Base-by-base conservation (phyloP, 257 asterid species). In the Cruciata laevipes region DNA sequence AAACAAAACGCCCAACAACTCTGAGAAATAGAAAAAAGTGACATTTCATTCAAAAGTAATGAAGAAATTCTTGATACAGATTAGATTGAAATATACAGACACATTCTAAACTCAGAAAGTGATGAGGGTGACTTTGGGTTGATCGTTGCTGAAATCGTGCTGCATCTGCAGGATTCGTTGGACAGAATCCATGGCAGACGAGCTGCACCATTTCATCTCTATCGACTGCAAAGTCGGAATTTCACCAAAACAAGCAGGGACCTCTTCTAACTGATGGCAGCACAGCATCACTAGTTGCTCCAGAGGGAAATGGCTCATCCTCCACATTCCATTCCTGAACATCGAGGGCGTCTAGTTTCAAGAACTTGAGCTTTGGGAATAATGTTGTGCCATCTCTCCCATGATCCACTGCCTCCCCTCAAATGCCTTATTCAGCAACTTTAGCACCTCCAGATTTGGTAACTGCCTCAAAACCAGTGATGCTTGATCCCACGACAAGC, bases 181-280 rank as follows among this genome's bases (percentile, higher is more conserved):
- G 24, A 32, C 63, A 44, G 69, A 70, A 3, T 47, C 47, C 32
- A 35, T 30, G 47, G 66, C 62, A n/a, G 68, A 47, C 27, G 21
- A 13, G 18, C 69, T 57, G 16, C 74, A 70, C 32, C 69, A 57
- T 49, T 61, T 70, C 63, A 62, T 31, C 32, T 70, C 74, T 21
- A 70, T 62, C 38, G 64, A 61, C 59, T 70, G 57, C 12, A 70
- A 51, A 32, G 61, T 47, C 20, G 25, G 14, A 32, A 47, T 32
- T 44, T 70, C 74, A 61, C 68, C 69, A 47, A 70, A 14, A 20
- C n/a, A 16, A 47, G 53, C 31, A 20, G 74, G 74, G 21, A 61
- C 32, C 17, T 63, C 55, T 32, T 37, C 20, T 3, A 63, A 55
- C 38, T 40, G 56, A 20, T 16, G 21, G 27, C 68, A 63, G 5